Percentiles rank a stretch among this genome's conserved stretches.
These are phyloP conservation scores for Calocybe gangraenosa DNA, from an alignment of 768 basidiomycete species.

Conservation along the genomic window DNA sequence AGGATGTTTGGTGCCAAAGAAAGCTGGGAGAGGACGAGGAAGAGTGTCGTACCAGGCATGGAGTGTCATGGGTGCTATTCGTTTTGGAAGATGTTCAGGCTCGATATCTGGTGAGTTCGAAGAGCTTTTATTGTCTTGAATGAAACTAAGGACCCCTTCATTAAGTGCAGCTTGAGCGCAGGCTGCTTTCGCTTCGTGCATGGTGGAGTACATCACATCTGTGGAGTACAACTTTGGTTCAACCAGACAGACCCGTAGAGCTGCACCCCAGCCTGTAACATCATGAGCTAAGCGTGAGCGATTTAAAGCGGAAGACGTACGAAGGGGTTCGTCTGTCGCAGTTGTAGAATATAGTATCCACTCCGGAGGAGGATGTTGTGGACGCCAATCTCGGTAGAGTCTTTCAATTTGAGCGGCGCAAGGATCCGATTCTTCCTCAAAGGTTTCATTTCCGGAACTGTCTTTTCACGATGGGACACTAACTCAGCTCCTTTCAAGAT, in stretches of 20 bases:
- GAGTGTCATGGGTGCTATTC: constrained; percentile 32
- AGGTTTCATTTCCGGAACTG: background rate
- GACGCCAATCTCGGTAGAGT: background rate
- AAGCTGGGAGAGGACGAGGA: constrained; percentile 59
- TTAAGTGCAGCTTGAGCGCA: constrained; percentile 3
- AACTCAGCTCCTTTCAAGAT: background rate
- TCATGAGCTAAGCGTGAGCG: background rate
- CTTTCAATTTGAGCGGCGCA: background rate
- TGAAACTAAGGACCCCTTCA: background rate
- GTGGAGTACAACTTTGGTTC: constrained; percentile 1
- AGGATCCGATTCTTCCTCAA: background rate
- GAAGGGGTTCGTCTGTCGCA: background rate
- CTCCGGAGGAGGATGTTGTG: background rate
- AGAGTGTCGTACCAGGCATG: constrained; percentile 63
- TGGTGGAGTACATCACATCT: background rate
- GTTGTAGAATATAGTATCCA: constrained; percentile 1
- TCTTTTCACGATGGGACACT: background rate
- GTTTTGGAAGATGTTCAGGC: background rate
- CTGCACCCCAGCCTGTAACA: constrained; percentile 8
- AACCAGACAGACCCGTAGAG: background rate
- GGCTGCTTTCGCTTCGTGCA: background rate
- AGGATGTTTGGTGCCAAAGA: constrained; percentile 40
- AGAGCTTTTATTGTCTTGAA: background rate
- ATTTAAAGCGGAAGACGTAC: background rate
- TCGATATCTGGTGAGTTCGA: background rate